Percentiles rank a stretch among this genome's conserved stretches.
phyloP scores from a whole-genome alignment of 352 stramenopile genomes.

The Globisporangium orthogonon region DNA sequence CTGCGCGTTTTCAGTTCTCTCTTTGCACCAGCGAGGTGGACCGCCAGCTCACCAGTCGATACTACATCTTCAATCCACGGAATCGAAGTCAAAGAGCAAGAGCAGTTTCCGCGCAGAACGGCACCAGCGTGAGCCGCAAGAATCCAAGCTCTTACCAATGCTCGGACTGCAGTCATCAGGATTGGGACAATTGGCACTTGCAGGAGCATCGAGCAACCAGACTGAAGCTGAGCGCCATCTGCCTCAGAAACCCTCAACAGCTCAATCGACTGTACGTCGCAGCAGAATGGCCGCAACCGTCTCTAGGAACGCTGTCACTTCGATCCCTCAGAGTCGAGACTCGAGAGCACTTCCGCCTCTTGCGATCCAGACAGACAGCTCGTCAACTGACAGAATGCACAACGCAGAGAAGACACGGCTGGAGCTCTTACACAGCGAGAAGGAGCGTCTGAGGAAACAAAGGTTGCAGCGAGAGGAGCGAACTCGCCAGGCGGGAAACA shows the following conservation, averaged over 20 bases:
- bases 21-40: slow-evolving; percentile 12
- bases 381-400: slow-evolving; percentile 21
- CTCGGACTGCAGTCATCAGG: slow-evolving; percentile 6
- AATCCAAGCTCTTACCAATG: slow-evolving; percentile 7
- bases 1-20: slow-evolving; percentile 12
- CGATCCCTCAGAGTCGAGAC: neutral
- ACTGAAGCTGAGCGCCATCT: neutral
- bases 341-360: slow-evolving; percentile 7
- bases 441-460: slow-evolving; percentile 40
- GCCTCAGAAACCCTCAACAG: slow-evolving; percentile 3
- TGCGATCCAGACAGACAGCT: slow-evolving; percentile 6
- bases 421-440: slow-evolving; percentile 33
- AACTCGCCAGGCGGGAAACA: slow-evolving; percentile 16
- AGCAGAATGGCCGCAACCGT: neutral
- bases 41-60: neutral
- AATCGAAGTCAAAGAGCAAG: neutral
- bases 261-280: neutral
- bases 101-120: neutral
- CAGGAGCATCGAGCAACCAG: slow-evolving; percentile 1
- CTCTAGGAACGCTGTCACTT: slow-evolving; percentile 1
- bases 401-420: slow-evolving; percentile 33
- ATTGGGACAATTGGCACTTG: neutral
- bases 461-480: slow-evolving; percentile 32
- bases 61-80: neutral
- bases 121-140: neutral